These are phyloP conservation scores for Hermanozyma aechmeae DNA, from an alignment of 805 yeast genomes.

Conservation along the genomic window DNA sequence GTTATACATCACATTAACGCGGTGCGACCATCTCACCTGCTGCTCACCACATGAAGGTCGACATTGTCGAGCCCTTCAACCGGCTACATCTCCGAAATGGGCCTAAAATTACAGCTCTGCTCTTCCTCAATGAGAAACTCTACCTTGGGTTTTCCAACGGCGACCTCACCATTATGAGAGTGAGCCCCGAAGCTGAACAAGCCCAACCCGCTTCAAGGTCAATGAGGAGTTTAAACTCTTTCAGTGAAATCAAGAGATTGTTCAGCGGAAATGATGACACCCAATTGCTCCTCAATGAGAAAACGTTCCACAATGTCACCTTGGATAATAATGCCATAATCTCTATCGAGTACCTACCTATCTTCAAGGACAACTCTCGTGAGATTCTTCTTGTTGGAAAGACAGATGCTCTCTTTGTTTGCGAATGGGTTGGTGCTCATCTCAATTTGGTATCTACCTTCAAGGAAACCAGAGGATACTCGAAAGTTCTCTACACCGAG, in stretches of 20 bases:
- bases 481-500: constrained; percentile 11
- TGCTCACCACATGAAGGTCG: constrained; percentile 21
- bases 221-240: constrained; percentile 13
- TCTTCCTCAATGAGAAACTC: constrained; percentile 10
- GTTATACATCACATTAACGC: not conserved
- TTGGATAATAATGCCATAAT: constrained; percentile 11
- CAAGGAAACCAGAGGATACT: constrained; percentile 14
- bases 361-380: constrained; percentile 11
- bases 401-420: constrained; percentile 15
- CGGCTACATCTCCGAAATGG: constrained; percentile 22
- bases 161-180: constrained; percentile 19
- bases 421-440: constrained; percentile 22
- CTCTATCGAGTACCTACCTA: constrained; percentile 7
- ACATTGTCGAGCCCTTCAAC: constrained; percentile 27
- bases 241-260: constrained; percentile 14
- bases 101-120: constrained; percentile 16
- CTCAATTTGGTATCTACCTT: constrained; percentile 21
- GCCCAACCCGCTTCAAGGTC: constrained; percentile 5
- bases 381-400: constrained; percentile 17
- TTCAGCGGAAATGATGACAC: constrained; percentile 13
- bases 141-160: constrained; percentile 29
- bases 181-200: constrained; percentile 7
- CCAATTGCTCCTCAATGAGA: constrained; percentile 11
- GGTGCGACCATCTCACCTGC: not conserved
- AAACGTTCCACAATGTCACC: constrained; percentile 13